Evolutionary conservation across 805 yeast genomes (phyloP).

Genomic region (Starmerella bombi): DNA sequence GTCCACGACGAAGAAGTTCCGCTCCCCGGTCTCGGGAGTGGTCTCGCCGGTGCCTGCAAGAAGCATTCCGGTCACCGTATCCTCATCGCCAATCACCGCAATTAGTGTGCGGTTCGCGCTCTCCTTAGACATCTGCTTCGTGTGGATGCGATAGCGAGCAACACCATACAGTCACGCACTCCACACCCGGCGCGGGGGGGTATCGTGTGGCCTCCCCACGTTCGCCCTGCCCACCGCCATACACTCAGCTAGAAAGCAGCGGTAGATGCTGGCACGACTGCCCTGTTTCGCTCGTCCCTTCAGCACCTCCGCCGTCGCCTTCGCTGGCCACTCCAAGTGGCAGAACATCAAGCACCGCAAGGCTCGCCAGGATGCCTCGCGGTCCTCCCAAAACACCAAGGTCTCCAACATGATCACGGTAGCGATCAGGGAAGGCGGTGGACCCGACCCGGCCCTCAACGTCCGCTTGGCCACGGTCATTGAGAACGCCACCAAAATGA

Average conservation of each 20-base stretch:
- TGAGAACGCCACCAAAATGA: slow-evolving; percentile 63
- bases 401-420: slow-evolving; percentile 61
- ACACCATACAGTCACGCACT: too few species aligned
- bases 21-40: slow-evolving; percentile 38
- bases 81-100: slow-evolving; percentile 96
- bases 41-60: slow-evolving; percentile 93
- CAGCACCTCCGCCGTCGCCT: not conserved
- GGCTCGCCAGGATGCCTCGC: slow-evolving; percentile 78
- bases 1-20: slow-evolving; percentile 77
- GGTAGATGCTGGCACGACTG: too few species aligned
- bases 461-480: slow-evolving; percentile 53
- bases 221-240: not conserved
- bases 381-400: slow-evolving; percentile 54
- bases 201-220: not conserved
- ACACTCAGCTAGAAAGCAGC: too few species aligned
- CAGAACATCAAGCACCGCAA: slow-evolving; percentile 87
- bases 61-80: slow-evolving; percentile 88
- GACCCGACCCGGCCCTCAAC: slow-evolving; percentile 53
- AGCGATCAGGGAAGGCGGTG: slow-evolving; percentile 53
- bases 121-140: slow-evolving; percentile 25
- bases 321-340: slow-evolving; percentile 93
- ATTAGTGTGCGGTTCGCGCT: slow-evolving; percentile 63
- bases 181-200: not conserved
- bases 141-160: too few species aligned
- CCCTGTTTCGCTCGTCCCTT: too few species aligned